Base-by-base conservation (phyloP, 148 eudicot genomes). In the Vaccinium macrocarpon region DNA sequence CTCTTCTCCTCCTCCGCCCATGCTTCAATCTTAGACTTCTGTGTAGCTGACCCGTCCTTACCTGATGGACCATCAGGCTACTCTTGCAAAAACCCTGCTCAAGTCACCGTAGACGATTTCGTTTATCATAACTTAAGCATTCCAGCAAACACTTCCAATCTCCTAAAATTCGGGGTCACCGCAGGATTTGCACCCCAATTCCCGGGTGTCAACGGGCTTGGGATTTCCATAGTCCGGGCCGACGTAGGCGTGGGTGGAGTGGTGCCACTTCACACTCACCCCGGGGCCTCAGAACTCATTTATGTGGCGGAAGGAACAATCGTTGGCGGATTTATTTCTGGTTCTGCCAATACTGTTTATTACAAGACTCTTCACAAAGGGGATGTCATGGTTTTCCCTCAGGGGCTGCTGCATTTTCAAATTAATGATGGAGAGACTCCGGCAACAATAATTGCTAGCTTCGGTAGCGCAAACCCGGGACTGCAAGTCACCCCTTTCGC, bases 241-340 rank as follows among this genome's bases (percentile, higher is more conserved):
- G 98, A 96, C 88, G 53, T 96, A 1, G 98, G 94, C 10, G 29
- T 46, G 0, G 94, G 87, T 1, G 98, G 98, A 8, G 98, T 96
- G 4, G 81, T 92, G 19, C 96, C 97, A 4, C 76, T 96, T 84
- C 98, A 96, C 95, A 96, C 95, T 1, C 98, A 96, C 88, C 96
- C 98, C 0, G 93, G 87, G 0, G 98, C 85, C 0, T 84, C 92
- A 0, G 98, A 94, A 79, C 35, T 92, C 7, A 80, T 93, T 0
- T 46, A 88, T 49, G 94, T 96, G 2, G 79, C 86, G 18, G 82
- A 92, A 71, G 98, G 98, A 1, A 66, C 80, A 6, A 89, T 96
- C 2, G 46, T 42, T 42, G 96, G 98, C 0, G 98, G 98, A 0
- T 93, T 95, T 66, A 76, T 96, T 16, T 90, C 92, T n/a, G 93